These are phyloP conservation scores for Phytophthora pseudosyringae DNA, from an alignment of 352 stramenopile species.

Conservation along the genomic window DNA sequence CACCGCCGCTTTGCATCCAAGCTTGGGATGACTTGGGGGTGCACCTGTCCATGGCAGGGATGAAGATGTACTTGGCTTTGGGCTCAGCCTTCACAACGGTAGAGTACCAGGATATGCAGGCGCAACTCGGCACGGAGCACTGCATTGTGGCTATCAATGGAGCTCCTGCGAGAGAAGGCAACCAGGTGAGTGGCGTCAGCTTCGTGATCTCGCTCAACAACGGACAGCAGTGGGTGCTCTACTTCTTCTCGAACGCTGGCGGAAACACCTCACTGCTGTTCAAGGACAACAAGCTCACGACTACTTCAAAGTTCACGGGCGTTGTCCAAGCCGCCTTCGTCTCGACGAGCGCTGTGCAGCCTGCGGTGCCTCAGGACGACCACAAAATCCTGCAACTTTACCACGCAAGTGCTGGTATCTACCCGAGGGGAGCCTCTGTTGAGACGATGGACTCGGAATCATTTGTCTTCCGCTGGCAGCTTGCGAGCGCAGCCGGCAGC, in stretches of 20 bases:
- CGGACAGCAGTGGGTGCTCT: slow-evolving; percentile 74
- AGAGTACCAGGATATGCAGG: slow-evolving; percentile 69
- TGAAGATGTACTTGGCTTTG: slow-evolving; percentile 69
- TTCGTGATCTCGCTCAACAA: slow-evolving; percentile 82
- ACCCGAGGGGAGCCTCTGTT: slow-evolving; percentile 32
- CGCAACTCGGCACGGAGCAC: slow-evolving; percentile 71
- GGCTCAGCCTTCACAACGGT: slow-evolving; percentile 85
- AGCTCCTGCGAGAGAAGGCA: slow-evolving; percentile 38
- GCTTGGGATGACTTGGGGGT: slow-evolving; percentile 82
- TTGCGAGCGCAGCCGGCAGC: slow-evolving; percentile 35
- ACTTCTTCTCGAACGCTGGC: slow-evolving; percentile 51
- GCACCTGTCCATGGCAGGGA: slow-evolving; percentile 47
- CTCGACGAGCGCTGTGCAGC: slow-evolving; percentile 41
- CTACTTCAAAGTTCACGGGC: slow-evolving; percentile 57
- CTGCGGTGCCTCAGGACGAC: slow-evolving; percentile 28
- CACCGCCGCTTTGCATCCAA: slow-evolving; percentile 52
- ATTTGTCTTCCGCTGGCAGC: slow-evolving; percentile 71
- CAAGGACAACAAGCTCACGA: slow-evolving; percentile 59
- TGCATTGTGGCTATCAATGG: slow-evolving; percentile 66
- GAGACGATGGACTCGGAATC: slow-evolving; percentile 39
- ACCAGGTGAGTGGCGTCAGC: slow-evolving; percentile 44
- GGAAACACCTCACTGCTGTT: slow-evolving; percentile 41
- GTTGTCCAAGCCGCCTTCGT: slow-evolving; percentile 75
- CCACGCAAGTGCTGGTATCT: slow-evolving; percentile 61
- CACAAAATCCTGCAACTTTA: slow-evolving; percentile 66